phyloP scores from a whole-genome alignment of 83 land plant genomes.

The Diphasiastrum complanatum region DNA sequence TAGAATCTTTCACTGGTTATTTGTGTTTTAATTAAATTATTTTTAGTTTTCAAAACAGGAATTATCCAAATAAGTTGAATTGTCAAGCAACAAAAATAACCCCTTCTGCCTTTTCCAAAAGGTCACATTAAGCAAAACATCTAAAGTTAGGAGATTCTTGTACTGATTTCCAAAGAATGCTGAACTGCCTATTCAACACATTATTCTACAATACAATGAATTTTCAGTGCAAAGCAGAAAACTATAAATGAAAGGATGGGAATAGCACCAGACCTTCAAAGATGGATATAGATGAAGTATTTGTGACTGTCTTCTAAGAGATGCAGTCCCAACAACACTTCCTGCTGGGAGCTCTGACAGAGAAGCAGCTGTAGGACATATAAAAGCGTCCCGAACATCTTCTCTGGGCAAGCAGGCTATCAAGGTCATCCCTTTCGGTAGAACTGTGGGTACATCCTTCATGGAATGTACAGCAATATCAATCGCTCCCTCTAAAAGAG shows the following conservation, averaged over 20 bases:
- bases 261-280: conserved; percentile 36
- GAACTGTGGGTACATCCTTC: conserved; percentile 98
- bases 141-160: too few species aligned
- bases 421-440: conserved; percentile 69
- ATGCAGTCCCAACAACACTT: conserved; percentile 87
- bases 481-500: conserved; percentile 61
- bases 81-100: too few species aligned
- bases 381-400: conserved; percentile 95
- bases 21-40: too few species aligned
- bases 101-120: too few species aligned
- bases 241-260: background rate
- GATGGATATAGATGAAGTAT: conserved; percentile 72
- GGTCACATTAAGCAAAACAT: too few species aligned
- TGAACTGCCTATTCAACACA: too few species aligned
- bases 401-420: conserved; percentile 87
- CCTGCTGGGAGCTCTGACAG: conserved; percentile 82
- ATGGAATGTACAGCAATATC: conserved; percentile 99
- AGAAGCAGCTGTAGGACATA: conserved; percentile 54
- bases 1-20: too few species aligned
- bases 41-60: too few species aligned
- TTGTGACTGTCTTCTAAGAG: conserved; percentile 88
- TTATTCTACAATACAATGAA: conserved; percentile 6
- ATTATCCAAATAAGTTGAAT: too few species aligned
- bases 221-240: background rate
- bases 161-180: too few species aligned